phyloP scores from a whole-genome alignment of 805 yeast species.

The Candida easanensis region DNA sequence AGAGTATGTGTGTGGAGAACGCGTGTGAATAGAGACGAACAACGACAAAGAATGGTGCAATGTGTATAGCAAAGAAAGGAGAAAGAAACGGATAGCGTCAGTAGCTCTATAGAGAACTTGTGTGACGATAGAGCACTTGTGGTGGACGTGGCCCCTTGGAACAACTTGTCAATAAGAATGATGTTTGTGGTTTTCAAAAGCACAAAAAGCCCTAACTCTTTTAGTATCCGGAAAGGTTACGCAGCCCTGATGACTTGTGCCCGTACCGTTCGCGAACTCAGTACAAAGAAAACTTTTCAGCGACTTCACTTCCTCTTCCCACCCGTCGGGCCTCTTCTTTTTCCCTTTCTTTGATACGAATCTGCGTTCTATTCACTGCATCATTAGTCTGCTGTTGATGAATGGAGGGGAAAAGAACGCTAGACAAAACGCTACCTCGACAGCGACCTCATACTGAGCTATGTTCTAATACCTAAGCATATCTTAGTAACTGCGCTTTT shows the following conservation, averaged over 20 bases:
- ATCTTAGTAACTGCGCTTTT: slow-evolving; percentile 40
- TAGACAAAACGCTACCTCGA: slow-evolving; percentile 30
- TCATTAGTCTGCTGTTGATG: slow-evolving; percentile 33
- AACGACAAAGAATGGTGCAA: too few species aligned
- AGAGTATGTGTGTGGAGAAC: not conserved
- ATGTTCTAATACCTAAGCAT: slow-evolving; percentile 19
- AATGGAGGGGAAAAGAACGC: slow-evolving; percentile 46
- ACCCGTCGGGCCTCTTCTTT: slow-evolving; percentile 1
- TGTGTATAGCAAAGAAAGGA: too few species aligned
- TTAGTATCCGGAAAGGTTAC: slow-evolving; percentile 10
- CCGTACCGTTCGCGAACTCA: too few species aligned
- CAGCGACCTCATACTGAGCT: slow-evolving; percentile 39
- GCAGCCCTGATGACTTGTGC: too few species aligned
- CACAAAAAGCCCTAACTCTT: too few species aligned
- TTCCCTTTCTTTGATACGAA: slow-evolving; percentile 35
- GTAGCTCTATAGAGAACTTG: too few species aligned
- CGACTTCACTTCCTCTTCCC: not conserved
- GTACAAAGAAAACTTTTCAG: slow-evolving; percentile 11
- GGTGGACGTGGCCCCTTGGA: too few species aligned
- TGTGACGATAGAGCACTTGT: too few species aligned
- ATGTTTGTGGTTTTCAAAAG: too few species aligned
- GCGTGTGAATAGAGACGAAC: too few species aligned
- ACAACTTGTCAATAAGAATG: too few species aligned
- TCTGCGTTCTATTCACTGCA: slow-evolving; percentile 44
- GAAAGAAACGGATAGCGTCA: too few species aligned